Conservation (phyloP, 2,329 filamentous ascomycete genomes). For the Sporothrix variecibatus region DNA sequence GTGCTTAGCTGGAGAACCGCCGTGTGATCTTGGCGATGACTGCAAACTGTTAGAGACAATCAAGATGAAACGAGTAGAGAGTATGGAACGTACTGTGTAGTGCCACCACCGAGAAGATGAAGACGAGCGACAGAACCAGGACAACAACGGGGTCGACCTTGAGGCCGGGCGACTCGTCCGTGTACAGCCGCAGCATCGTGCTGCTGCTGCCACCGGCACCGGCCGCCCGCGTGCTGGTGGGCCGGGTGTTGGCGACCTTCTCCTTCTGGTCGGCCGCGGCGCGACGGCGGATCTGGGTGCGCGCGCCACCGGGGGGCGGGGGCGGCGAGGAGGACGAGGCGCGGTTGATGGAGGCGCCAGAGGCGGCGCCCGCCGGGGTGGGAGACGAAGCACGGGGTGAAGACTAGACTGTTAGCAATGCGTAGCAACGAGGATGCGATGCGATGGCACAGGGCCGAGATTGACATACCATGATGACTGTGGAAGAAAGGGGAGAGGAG, state of each 20-base stretch:
- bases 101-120: slow-evolving; percentile 98
- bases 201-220: slow-evolving; percentile 95
- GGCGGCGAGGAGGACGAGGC: slow-evolving; percentile 81
- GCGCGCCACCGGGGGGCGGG: slow-evolving; percentile 86
- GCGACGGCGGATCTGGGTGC: slow-evolving; percentile 72
- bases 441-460: not conserved
- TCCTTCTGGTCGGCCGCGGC: slow-evolving; percentile 97
- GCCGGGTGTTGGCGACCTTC: slow-evolving; percentile 90
- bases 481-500: not conserved
- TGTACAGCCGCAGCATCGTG: slow-evolving; percentile 98
- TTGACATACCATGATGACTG: slow-evolving; percentile 13
- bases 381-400: slow-evolving; percentile 60
- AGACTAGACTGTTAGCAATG: slow-evolving; percentile 44
- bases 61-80: slow-evolving; percentile 17
- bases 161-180: slow-evolving; percentile 93
- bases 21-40: slow-evolving; percentile 35
- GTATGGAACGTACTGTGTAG: slow-evolving; percentile 73
- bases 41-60: not conserved
- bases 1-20: slow-evolving; percentile 35
- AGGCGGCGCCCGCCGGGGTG: slow-evolving; percentile 56
- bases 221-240: slow-evolving; percentile 87
- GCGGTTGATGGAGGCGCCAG: slow-evolving; percentile 71
- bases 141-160: slow-evolving; percentile 99
- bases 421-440: not conserved
- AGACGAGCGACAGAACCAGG: slow-evolving; percentile 91